Evolutionary conservation across 805 yeast species (phyloP), one percentile per base, ranked within the genome.

Genomic region (Nakazawaea molendinolei): DNA sequence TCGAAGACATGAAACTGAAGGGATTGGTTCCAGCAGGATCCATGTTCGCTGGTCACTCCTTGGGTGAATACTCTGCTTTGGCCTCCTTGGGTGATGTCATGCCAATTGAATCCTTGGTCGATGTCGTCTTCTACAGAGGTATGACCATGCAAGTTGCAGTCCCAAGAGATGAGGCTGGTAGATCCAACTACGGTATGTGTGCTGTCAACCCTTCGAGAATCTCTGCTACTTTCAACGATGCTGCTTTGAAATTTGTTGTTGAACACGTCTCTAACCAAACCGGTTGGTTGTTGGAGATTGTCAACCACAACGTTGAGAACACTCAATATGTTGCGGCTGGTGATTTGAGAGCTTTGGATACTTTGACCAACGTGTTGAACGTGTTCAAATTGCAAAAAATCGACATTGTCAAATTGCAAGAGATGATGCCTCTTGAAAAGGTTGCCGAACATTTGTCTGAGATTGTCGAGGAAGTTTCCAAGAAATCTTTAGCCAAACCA

Each of bases 131-230:
- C 75, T 94, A 92, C 76, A 82, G 99, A 72, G 99, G 99, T 75
- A 92, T 92, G 97, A 94, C 99, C 33, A 92, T 92, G 99, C 98
- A 92, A 71, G 98, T 92, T 47, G 98, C 98, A 32, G 99, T 92
- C 48, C 97, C 97, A 58, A 83, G 99, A 69, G 99, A 92, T 64
- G 75, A 79, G 38, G 58, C 65, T 34, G 99, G 99, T 33, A 83
- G 97, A 67, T 92, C 98, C 41, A 92, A 92, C 71, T 92, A 92
- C 56, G 97, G 97, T 72, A 92, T 92, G 99, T 76, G 86, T 69
- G 99, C 99, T 36, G 89, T 90, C 41, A 92, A 94, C 69, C 99
- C 99, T 54, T 74, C 94, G 44, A 80, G 99, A 65, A 82, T 92
- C 44, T 76, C 84, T 39, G 66, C 83, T 38, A 84, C 95, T 12